Percentiles rank a stretch among this genome's conserved stretches.
phyloP scores from a whole-genome alignment of 2,329 filamentous ascomycete genomes.

The Cladosporium sp. region DNA sequence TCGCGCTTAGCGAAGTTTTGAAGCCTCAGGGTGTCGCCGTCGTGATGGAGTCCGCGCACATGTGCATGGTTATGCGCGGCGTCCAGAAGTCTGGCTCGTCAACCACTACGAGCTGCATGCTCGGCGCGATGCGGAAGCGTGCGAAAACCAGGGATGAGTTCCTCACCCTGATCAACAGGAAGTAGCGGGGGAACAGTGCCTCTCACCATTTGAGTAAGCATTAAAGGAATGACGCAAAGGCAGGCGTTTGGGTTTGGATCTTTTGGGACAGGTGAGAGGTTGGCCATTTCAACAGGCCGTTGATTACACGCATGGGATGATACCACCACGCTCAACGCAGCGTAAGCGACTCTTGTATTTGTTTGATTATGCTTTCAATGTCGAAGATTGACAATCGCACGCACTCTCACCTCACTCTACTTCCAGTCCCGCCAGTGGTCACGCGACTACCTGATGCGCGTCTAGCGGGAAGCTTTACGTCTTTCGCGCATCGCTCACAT shows the following conservation, averaged over 20 bases:
- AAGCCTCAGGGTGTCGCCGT: constrained; percentile 93
- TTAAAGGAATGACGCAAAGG: neutral
- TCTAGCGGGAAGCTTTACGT: too few relatives aligned
- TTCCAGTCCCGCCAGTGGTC: too few relatives aligned
- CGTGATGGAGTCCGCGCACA: constrained; percentile 92
- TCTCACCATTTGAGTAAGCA: neutral
- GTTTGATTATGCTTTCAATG: neutral
- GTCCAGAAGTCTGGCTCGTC: constrained; percentile 82
- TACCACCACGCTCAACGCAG: constrained; percentile 31
- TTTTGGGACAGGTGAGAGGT: constrained; percentile 6
- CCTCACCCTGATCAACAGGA: constrained; percentile 57
- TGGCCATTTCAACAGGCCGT: constrained; percentile 28
- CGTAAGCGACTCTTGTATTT: constrained; percentile 22
- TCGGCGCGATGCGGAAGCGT: constrained; percentile 89
- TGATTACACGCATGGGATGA: constrained; percentile 19
- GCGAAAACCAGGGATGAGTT: constrained; percentile 96
- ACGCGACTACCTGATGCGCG: too few relatives aligned
- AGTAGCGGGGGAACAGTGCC: neutral
- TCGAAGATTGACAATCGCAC: too few relatives aligned
- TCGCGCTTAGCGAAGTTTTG: constrained; percentile 86
- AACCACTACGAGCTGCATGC: constrained; percentile 93
- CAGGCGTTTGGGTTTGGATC: neutral
- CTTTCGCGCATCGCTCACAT: too few relatives aligned
- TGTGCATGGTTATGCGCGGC: constrained; percentile 99
- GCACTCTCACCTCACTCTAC: too few relatives aligned